Evolutionary conservation across 768 basidiomycete species (phyloP), one percentile per base, ranked within the genome.

Genomic region (Pisolithus microcarpus): DNA sequence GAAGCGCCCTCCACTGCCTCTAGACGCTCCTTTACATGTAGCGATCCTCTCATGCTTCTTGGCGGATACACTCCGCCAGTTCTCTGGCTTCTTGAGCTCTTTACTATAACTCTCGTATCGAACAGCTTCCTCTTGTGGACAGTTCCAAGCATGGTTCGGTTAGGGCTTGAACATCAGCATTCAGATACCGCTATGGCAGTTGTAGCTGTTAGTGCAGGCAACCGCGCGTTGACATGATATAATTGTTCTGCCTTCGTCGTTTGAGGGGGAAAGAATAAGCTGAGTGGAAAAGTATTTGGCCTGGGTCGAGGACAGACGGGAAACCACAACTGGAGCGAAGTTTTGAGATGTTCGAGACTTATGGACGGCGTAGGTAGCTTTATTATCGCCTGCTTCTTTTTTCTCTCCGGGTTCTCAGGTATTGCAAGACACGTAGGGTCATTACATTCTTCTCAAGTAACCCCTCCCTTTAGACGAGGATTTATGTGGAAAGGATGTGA

Each of bases 61-160:
- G 21, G 7, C 28, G 36, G 7, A 48, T 39, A n/a, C 38, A 11
- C 13, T 50, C 7, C 1, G 45, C 45, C 30, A 49, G 43, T 7
- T 43, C 53, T 24, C 11, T 40, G n/a, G n/a, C n/a, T n/a, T n/a
- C n/a, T 24, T 8, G 47, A 9, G 36, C 57, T 1, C 44, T 19
- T 8, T 44, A 8, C 19, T 56, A 53, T 1, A 55, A 59, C 1
- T 36, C 26, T 19, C 9, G 18, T 26, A 30, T 43, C 26, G 5
- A 1, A 55, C 55, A 16, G 40, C 26, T 31, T 56, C 52, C 2
- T 53, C 54, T 1, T 24, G 9, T 0, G 51, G 38, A 6, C 50
- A 64, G 3, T 38, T 42, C 1, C 48, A 1, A 18, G 23, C 9
- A 59, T 26, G 9, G 58, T 48, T 1, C 53, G 61, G 24, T 59